phyloP scores from a whole-genome alignment of 2,329 filamentous ascomycete species.

The Scedosporium dehoogii region DNA sequence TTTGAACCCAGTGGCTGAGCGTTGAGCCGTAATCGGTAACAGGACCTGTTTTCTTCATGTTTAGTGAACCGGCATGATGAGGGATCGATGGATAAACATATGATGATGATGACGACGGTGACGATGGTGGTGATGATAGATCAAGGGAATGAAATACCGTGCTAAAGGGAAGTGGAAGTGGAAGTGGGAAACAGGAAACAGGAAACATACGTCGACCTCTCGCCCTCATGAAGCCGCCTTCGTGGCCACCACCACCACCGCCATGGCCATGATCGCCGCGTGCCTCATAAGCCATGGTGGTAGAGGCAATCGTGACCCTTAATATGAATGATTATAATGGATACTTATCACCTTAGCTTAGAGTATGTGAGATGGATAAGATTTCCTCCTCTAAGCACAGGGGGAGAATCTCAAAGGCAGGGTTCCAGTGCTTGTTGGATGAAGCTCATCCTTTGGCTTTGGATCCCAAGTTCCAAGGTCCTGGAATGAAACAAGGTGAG shows the following conservation, averaged over 20 bases:
- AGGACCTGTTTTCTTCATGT: constrained; percentile 47
- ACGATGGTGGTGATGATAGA: neutral
- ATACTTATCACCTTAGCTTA: no score
- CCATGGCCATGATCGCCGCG: constrained; percentile 36
- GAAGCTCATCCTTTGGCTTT: no score
- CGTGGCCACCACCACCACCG: constrained; percentile 24
- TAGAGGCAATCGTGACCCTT: no score
- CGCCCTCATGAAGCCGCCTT: constrained; percentile 37
- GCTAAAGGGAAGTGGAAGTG: neutral
- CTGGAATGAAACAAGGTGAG: no score
- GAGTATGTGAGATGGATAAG: no score
- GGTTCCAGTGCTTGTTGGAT: no score
- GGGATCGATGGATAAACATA: neutral
- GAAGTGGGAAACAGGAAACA: constrained; percentile 26
- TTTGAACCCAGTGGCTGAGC: constrained; percentile 82
- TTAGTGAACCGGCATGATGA: neutral
- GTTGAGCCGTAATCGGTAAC: constrained; percentile 91
- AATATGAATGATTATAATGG: no score
- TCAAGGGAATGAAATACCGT: no score
- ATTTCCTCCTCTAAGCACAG: no score
- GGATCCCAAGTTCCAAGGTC: no score
- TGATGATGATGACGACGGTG: constrained; percentile 3
- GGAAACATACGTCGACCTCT: constrained; percentile 39
- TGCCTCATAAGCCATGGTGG: constrained; percentile 43
- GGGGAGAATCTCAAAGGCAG: no score